phyloP scores from a whole-genome alignment of 352 stramenopile genomes.

The Bremia lactucae region DNA sequence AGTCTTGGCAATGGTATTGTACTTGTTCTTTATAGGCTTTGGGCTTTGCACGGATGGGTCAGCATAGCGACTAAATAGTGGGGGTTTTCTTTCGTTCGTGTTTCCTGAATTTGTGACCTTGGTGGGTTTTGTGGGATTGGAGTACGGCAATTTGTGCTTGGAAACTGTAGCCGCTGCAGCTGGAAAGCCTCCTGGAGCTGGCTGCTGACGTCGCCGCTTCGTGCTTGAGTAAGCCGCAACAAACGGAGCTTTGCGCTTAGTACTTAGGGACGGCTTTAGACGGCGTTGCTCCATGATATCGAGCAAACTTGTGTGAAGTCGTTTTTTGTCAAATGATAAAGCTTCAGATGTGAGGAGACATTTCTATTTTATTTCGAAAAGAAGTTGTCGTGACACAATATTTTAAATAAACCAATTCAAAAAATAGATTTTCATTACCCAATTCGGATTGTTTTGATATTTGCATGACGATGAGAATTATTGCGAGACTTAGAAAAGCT shows the following conservation, averaged over 20 bases:
- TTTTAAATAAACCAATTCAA: no score
- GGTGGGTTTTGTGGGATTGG: background rate
- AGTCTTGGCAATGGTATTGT: slow-evolving; percentile 3
- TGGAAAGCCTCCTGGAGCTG: background rate
- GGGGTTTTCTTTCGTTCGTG: slow-evolving; percentile 1
- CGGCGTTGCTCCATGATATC: background rate
- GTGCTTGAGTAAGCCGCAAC: background rate
- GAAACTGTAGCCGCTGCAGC: background rate
- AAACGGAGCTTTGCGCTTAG: slow-evolving; percentile 9
- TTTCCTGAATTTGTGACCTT: background rate
- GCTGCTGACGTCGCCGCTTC: slow-evolving; percentile 8
- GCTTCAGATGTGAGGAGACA: no score
- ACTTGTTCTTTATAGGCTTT: slow-evolving; percentile 1
- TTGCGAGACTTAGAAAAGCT: no score
- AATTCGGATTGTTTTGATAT: no score
- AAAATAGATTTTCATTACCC: no score
- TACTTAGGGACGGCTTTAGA: background rate
- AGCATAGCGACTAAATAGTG: slow-evolving; percentile 19
- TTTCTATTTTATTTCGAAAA: no score
- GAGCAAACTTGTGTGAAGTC: no score
- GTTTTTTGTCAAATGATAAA: no score
- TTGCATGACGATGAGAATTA: no score
- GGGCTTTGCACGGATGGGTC: slow-evolving; percentile 12
- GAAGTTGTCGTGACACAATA: no score
- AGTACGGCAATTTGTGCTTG: background rate